phyloP scores from a whole-genome alignment of 495 filamentous ascomycete genomes.

The Penicillium maclennaniae region DNA sequence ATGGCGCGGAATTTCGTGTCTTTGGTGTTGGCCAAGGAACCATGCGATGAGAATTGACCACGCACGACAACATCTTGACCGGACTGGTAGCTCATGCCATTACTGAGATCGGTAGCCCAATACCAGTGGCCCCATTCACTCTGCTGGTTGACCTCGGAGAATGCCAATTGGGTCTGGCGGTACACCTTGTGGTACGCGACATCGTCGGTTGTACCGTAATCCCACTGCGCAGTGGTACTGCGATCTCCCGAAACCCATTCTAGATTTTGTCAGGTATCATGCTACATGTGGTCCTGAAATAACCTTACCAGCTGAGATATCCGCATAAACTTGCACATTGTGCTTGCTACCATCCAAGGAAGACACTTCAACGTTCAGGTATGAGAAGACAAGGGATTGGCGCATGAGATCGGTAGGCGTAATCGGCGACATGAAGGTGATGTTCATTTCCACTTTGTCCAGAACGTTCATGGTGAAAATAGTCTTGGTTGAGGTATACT shows the following conservation, averaged over 20 bases:
- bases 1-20: constrained; percentile 54
- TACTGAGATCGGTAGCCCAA: constrained; percentile 45
- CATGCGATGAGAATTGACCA: constrained; percentile 39
- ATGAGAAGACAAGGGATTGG: constrained; percentile 55
- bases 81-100: constrained; percentile 44
- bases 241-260: constrained; percentile 59
- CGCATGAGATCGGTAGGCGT: constrained; percentile 53
- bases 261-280: constrained; percentile 22
- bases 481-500: constrained; percentile 58
- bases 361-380: constrained; percentile 49
- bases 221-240: constrained; percentile 48
- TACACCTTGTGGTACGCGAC: constrained; percentile 54
- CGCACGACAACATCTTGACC: constrained; percentile 49
- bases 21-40: constrained; percentile 40
- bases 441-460: constrained; percentile 45
- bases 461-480: constrained; percentile 53
- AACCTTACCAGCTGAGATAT: constrained; percentile 57
- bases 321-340: constrained; percentile 56
- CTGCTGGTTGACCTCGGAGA: constrained; percentile 51
- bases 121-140: constrained; percentile 61
- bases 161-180: constrained; percentile 48
- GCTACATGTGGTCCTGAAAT: background rate
- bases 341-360: constrained; percentile 51
- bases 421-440: constrained; percentile 57
- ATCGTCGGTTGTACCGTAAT: constrained; percentile 42